phyloP scores from a whole-genome alignment of 106 monocot genomes.

The Amphibolis antarctica region DNA sequence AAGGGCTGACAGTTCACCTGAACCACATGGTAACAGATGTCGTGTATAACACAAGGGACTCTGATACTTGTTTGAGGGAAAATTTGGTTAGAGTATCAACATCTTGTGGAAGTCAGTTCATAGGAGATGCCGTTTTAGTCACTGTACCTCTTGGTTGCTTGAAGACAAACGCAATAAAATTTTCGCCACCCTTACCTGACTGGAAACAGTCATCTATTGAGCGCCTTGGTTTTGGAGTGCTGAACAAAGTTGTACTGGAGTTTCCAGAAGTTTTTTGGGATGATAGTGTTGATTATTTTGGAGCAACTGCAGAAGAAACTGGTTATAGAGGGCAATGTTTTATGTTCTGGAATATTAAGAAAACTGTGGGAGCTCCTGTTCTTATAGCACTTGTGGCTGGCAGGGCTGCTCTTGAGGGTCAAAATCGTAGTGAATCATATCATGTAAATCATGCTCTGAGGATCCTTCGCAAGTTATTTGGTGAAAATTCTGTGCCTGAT shows the following conservation, averaged over 20 bases:
- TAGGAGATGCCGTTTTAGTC: slow-evolving; percentile 80
- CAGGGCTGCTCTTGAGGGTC: slow-evolving; percentile 75
- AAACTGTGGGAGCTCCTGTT: slow-evolving; percentile 91
- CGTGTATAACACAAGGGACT: slow-evolving; percentile 24
- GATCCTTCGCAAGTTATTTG: slow-evolving; percentile 78
- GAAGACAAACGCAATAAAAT: slow-evolving; percentile 68
- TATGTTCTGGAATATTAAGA: slow-evolving; percentile 99
- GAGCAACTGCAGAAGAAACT: slow-evolving; percentile 85
- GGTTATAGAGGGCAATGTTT: slow-evolving; percentile 68
- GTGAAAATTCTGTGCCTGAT: slow-evolving; percentile 72
- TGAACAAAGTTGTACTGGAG: slow-evolving; percentile 89
- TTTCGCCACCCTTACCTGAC: slow-evolving; percentile 70
- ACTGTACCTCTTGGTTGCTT: slow-evolving; percentile 95
- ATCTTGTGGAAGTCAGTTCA: slow-evolving; percentile 48
- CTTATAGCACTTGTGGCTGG: slow-evolving; percentile 96
- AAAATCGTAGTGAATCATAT: slow-evolving; percentile 37
- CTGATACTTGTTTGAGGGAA: slow-evolving; percentile 4
- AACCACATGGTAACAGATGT: slow-evolving; percentile 69
- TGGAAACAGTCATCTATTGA: slow-evolving; percentile 77
- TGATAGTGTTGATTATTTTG: slow-evolving; percentile 93
- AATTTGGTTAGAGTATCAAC: slow-evolving; percentile 58
- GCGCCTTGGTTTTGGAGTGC: slow-evolving; percentile 94
- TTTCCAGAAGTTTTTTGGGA: slow-evolving; percentile 94
- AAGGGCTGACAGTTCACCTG: slow-evolving; percentile 60
- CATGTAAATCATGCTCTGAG: slow-evolving; percentile 76